Evolutionary conservation across 768 basidiomycete species (phyloP), one percentile per base, ranked within the genome.

Genomic region (Leccinum pellstonianum): DNA sequence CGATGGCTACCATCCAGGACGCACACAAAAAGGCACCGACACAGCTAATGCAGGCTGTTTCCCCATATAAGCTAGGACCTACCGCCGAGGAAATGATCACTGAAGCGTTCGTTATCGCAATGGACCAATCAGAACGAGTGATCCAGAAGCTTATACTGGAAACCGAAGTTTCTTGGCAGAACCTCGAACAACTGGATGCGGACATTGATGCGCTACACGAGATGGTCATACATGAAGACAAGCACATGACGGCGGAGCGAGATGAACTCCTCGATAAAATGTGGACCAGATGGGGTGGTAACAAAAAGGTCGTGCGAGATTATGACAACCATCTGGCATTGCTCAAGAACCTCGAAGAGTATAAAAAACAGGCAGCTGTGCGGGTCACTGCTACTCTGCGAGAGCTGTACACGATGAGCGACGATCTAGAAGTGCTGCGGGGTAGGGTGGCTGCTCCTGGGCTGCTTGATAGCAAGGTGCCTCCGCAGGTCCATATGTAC

Each of bases 391-490:
- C 82, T 0, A 82, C 88, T 14, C 67, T 89, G 65, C 84, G 86
- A 54, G 79, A 83, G 10, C 73, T 93, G 61, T 73, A 83, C 29
- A 76, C 77, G 41, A 82, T 91, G 84, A 83, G 82, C 62, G 85
- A 82, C 37, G 89, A 91, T 62, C 84, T 92, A 79, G 88, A 90
- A 68, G 88, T 90, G 48, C 73, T 93, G 60, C 78, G 90, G 61
- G 87, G 90, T 67, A 77, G 87, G 17, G 87, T 90, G 1, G 81
- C 88, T 4, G 81, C 83, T 33, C 90, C 91, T 1, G 84, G 85
- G 53, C 72, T 92, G 5, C 70, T 82, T 11, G 85, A 83, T 5
- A 72, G 81, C n/a, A 76, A 74, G 46, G 77, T 91, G 15, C 87
- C 90, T 4, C 75, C 87, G 4, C 85, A 87, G 59, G 89, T 91